Conservation (phyloP, 148 eudicot species). For the Vaccinium darrowii region DNA sequence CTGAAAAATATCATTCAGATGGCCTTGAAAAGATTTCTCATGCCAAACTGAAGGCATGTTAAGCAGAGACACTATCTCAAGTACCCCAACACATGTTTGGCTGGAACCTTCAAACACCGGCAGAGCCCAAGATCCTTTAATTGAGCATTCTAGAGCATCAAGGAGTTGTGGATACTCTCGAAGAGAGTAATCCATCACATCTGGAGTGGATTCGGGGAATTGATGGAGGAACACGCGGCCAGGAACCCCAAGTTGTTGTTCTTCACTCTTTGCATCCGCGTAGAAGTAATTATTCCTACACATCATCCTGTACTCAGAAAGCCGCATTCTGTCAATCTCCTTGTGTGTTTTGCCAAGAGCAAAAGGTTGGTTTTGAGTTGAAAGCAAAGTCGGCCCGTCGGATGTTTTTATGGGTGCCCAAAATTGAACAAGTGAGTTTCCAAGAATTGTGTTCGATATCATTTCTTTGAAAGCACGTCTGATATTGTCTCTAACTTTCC, state of each 20-base stretch:
- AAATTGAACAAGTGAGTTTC: no score
- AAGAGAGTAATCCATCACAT: neutral
- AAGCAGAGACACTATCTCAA: neutral
- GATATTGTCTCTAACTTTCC: no score
- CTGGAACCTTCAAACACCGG: neutral
- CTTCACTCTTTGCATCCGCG: neutral
- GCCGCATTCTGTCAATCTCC: no score
- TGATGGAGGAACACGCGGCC: no score
- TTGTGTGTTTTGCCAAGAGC: no score
- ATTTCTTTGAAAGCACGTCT: no score
- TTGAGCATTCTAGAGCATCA: neutral
- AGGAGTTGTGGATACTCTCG: neutral
- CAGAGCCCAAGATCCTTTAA: neutral
- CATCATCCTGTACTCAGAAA: slow-evolving; percentile 45
- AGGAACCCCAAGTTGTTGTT: no score
- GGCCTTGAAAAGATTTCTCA: neutral
- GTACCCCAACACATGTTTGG: neutral
- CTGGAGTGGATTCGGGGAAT: neutral
- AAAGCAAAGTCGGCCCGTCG: no score
- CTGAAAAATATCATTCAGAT: neutral
- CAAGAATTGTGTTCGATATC: no score
- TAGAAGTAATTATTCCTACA: slow-evolving; percentile 34
- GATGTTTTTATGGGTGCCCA: no score
- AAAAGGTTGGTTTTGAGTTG: no score
- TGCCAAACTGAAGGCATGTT: neutral